Base-by-base conservation (phyloP, 352 stramenopile genomes). In the Saprolegnia parasitica region DNA sequence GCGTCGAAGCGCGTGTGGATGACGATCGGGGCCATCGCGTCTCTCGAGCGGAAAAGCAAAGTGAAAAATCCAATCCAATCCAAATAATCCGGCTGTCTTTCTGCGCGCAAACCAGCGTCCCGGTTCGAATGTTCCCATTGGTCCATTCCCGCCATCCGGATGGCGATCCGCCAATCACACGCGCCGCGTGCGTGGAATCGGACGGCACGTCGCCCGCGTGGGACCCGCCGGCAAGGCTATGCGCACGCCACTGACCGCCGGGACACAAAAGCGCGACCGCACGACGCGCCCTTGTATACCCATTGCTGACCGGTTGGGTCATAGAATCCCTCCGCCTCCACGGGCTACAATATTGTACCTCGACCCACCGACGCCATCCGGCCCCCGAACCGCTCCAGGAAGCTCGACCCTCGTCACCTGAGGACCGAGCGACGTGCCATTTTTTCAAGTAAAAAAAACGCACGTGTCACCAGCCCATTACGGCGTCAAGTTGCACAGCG, bases 21-120 rank as follows among this genome's bases (percentile, higher is more conserved):
- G 18, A 60, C 52, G 20, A 60, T 60, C 16, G 52, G 52, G 35
- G 52, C 13, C 52, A 60, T 60, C 42, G 42, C 13, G 42, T n/a
- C 10, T 15, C 3, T n/a, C 13, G 42, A 49, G 11, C 13, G 42
- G 13, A 49, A 49, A n/a, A 11, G 11, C 42, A n/a, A 49, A 49
- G 18, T 49, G 42, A 49, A 15, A 15, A n/a, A 11, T 15, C 3
- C 13, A n/a, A n/a, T 49, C 42, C 1, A n/a, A n/a, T n/a, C 13
- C 42, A n/a, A n/a, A 4, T 11, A 49, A 49, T n/a, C 18, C 15
- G 8, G 39, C 39, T 16, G 39, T 15, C 15, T 46, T 46, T 46
- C 42, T 49, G 4, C 42, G 18, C 42, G 13, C 4, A 49, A 49
- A 4, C 42, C 42, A 49, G 42, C 42, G 42, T 4, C 42, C 13